Evolutionary conservation across 768 basidiomycete species (phyloP).

Genomic region (Cystofilobasidium bisporidii): DNA sequence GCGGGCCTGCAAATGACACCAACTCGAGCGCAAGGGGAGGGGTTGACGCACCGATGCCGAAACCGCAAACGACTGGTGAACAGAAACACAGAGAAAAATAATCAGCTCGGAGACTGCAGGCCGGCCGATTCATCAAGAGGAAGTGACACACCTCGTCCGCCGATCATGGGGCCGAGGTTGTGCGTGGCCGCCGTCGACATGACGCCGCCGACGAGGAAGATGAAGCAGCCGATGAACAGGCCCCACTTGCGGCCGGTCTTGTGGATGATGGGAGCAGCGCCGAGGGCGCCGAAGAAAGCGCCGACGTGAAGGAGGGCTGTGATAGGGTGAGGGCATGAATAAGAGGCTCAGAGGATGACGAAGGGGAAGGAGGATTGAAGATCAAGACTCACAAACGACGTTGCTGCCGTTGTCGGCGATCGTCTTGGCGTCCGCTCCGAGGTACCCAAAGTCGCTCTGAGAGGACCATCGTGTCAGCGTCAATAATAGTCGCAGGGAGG

Average conservation of each 20-base stretch:
- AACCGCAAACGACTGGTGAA: slow-evolving; percentile 5
- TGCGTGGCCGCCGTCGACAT: slow-evolving; percentile 59
- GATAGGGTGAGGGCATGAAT: not conserved
- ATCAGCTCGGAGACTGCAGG: too few relatives aligned
- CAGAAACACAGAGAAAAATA: too few relatives aligned
- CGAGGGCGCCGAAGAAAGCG: slow-evolving; percentile 73
- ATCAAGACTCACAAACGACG: slow-evolving; percentile 62
- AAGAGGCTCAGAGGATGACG: too few relatives aligned
- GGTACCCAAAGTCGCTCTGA: slow-evolving; percentile 53
- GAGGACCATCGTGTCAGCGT: slow-evolving; percentile 49
- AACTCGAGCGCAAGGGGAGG: too few relatives aligned
- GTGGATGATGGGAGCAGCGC: slow-evolving; percentile 61
- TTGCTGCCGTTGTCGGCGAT: slow-evolving; percentile 57
- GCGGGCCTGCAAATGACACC: not conserved
- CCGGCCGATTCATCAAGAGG: too few relatives aligned
- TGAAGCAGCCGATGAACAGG: slow-evolving; percentile 17
- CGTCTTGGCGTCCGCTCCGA: slow-evolving; percentile 36
- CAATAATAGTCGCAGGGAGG: too few relatives aligned
- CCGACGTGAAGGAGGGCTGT: slow-evolving; percentile 5
- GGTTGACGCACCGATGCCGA: not conserved
- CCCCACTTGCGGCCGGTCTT: slow-evolving; percentile 46
- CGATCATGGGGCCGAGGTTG: slow-evolving; percentile 63
- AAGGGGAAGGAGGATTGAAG: too few relatives aligned
- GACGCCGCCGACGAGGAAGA: slow-evolving; percentile 28
- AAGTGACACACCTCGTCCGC: too few relatives aligned